These are phyloP conservation scores for Colletotrichum camelliae DNA, from an alignment of 2,329 filamentous ascomycete genomes.

Conservation along the genomic window DNA sequence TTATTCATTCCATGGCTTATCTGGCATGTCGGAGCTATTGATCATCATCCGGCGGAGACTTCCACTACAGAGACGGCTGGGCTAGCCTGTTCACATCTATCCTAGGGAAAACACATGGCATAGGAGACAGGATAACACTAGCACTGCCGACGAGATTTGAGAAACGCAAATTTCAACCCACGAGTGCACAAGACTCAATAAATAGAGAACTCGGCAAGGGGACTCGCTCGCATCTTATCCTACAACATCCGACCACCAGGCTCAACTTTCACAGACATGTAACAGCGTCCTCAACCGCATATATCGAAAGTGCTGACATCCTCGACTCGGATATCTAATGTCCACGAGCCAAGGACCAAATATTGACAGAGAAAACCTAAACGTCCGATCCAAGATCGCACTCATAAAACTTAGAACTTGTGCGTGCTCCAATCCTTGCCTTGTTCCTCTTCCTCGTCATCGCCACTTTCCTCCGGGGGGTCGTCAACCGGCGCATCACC, in stretches of 20 bases:
- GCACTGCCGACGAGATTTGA: neutral
- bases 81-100: neutral
- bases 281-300: neutral
- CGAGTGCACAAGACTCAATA: neutral
- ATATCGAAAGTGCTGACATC: neutral
- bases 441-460: conserved; percentile 3
- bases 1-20: neutral
- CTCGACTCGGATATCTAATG: neutral
- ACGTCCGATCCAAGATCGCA: neutral
- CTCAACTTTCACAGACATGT: too few relatives aligned
- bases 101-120: rapidly evolving
- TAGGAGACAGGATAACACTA: neutral
- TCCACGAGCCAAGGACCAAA: neutral
- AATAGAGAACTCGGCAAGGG: rapidly evolving
- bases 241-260: too few relatives aligned
- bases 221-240: neutral
- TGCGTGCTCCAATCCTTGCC: conserved; percentile 19
- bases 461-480: conserved; percentile 18
- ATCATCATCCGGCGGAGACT: neutral
- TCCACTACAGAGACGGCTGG: neutral
- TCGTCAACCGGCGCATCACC: neutral
- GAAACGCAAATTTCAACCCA: rapidly evolving
- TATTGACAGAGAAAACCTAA: neutral
- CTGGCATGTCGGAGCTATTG: rapidly evolving
- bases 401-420: neutral